These are phyloP conservation scores for Ceratobasidium sp. DNA, from an alignment of 1,284 basidiomycete genomes.

Conservation along the genomic window DNA sequence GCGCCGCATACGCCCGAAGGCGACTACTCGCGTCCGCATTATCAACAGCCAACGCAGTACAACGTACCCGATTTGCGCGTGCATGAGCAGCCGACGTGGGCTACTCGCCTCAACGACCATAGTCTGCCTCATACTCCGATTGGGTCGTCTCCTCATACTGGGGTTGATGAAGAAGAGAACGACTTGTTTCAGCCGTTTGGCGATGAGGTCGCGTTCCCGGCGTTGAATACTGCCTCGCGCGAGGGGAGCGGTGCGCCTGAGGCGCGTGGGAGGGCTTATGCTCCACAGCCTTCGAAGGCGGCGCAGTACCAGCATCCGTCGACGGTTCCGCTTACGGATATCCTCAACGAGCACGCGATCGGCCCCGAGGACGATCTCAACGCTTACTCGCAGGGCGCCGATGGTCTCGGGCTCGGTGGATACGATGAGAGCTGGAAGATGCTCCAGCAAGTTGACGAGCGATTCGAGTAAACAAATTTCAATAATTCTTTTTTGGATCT, in stretches of 20 bases:
- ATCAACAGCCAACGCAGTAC: conserved; percentile 9
- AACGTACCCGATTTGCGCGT: conserved; percentile 1
- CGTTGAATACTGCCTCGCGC: conserved; percentile 18
- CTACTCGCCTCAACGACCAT: conserved; percentile 5
- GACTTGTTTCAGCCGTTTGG: conserved; percentile 44
- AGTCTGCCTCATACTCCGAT: conserved; percentile 33
- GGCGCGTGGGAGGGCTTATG: not conserved
- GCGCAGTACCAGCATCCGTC: not conserved
- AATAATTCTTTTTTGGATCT: conserved; percentile 17
- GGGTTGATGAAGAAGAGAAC: conserved; percentile 29
- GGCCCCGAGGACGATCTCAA: conserved; percentile 24
- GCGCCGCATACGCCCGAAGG: conserved; percentile 41
- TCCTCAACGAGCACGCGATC: conserved; percentile 4
- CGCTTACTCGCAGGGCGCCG: conserved; percentile 39
- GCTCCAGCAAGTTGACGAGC: conserved; percentile 25
- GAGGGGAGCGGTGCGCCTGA: conserved; percentile 10
- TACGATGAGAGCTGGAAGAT: conserved; percentile 13
- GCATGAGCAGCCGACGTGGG: conserved; percentile 22
- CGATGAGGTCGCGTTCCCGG: conserved; percentile 34
- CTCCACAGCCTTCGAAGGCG: conserved; percentile 2
- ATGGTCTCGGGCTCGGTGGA: conserved; percentile 29
- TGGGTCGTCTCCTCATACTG: conserved; percentile 30
- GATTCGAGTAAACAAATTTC: conserved; percentile 29
- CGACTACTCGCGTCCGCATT: conserved; percentile 15
- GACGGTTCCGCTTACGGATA: conserved; percentile 1